These are phyloP conservation scores for Papiliotrema nemorosa DNA, from an alignment of 1,284 basidiomycete genomes.

Conservation along the genomic window DNA sequence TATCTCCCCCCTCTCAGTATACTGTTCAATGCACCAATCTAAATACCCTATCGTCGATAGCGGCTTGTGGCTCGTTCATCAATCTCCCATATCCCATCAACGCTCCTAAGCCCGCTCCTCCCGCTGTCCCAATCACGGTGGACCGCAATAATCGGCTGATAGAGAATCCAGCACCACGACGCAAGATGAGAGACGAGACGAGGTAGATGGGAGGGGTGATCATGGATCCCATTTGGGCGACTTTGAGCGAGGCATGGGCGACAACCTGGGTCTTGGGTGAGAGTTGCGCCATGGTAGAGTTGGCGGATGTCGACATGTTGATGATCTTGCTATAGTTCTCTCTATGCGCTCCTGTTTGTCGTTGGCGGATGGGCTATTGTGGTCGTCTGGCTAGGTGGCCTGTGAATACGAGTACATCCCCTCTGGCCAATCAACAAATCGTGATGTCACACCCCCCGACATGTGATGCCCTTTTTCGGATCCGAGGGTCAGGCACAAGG, in stretches of 20 bases:
- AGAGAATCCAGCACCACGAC: slow-evolving; percentile 25
- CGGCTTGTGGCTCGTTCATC: slow-evolving; percentile 24
- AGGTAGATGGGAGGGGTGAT: slow-evolving; percentile 42
- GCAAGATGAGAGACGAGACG: slow-evolving; percentile 22
- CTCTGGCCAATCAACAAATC: too few relatives aligned
- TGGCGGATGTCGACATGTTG: slow-evolving; percentile 32
- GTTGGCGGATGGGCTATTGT: neutral
- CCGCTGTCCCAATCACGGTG: slow-evolving; percentile 14
- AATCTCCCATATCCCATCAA: slow-evolving; percentile 24
- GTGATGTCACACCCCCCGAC: too few relatives aligned
- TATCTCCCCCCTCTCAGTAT: neutral
- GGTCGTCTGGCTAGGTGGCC: neutral
- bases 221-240: slow-evolving; percentile 38
- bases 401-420: too few relatives aligned
- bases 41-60: slow-evolving; percentile 27
- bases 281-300: slow-evolving; percentile 22
- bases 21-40: slow-evolving; percentile 33
- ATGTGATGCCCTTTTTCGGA: too few relatives aligned
- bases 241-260: slow-evolving; percentile 31
- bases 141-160: slow-evolving; percentile 28
- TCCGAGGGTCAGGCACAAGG: too few relatives aligned
- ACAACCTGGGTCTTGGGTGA: slow-evolving; percentile 29
- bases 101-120: slow-evolving; percentile 21
- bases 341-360: neutral
- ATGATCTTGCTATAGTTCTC: neutral